Base-by-base conservation (phyloP, 2,329 filamentous ascomycete genomes). In the Nemania diffusa region DNA sequence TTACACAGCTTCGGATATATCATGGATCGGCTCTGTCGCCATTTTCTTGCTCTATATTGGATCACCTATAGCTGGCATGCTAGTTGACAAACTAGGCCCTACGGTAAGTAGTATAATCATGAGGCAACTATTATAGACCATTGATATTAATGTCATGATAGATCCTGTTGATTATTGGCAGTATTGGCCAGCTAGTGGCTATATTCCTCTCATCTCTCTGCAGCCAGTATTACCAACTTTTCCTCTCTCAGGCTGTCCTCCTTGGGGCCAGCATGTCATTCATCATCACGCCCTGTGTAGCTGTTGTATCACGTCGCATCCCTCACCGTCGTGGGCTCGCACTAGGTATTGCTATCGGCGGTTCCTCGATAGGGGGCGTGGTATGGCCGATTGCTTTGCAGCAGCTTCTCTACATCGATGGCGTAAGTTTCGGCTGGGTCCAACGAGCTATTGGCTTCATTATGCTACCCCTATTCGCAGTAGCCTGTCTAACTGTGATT, bases 391-490 rank as follows among this genome's bases (percentile, higher is more conserved):
- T 79, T 17, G 72, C 73, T 58, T 62, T 79, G 1, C 65, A 73
- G 15, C 70, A 70, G 13, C 71, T 80, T 20, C 68, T 79, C 22
- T 65, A 71, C 9, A 44, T 72, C 15, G 63, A 62, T 15, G 67
- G 60, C 1, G 65, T 78, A 34, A 71, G 77, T 3, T 81, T 80
- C 32, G 77, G 65, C 9, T 72, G 70, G 70, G 53, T 53, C 4
- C 64, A 71, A 72, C 75, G 79, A 4, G 78, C 76, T 9, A 73
- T 80, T 3, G 81, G 77, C 0, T 83, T 82, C 40, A 78, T 78
- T 20, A 81, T 82, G 78, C 67, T 81, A 1, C 79, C 79, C 3
- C 69, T 79, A 3, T 69, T 82, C 5, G 58, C 52, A 0, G 65
- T 81, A 29, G 68, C 78, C 2, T 79, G 76, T 53, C 6, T 74